Conservation (phyloP, 306 rosid species). For the Glycine soja region DNA sequence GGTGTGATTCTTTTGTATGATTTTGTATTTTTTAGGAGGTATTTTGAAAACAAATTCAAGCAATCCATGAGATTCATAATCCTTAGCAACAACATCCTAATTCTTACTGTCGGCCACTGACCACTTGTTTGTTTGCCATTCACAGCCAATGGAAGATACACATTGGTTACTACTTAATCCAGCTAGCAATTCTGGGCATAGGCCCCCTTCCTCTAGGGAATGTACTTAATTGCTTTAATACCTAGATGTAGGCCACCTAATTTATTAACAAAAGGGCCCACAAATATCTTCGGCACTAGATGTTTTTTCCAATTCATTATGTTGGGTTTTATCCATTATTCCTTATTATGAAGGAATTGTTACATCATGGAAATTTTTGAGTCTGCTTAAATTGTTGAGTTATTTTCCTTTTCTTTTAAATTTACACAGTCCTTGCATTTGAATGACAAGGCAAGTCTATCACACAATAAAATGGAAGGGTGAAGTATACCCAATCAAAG, state of each 20-base stretch:
- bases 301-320: conserved; percentile 19
- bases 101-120: conserved; percentile 12
- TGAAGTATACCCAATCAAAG: conserved; percentile 15
- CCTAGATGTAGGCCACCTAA: neutral
- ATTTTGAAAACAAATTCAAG: neutral
- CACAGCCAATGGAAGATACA: conserved; percentile 15
- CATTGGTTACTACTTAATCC: conserved; percentile 5
- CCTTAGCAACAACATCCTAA: neutral
- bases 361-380: no score
- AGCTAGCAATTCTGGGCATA: conserved; percentile 3
- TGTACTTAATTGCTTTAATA: conserved; percentile 9
- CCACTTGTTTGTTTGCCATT: conserved; percentile 10
- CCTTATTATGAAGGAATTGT: no score
- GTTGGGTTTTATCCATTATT: neutral
- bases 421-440: conserved; percentile 11
- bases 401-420: conserved; percentile 9
- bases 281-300: conserved; percentile 12
- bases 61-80: conserved; percentile 1
- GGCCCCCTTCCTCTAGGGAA: conserved; percentile 24
- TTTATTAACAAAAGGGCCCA: conserved; percentile 11
- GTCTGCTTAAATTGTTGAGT: neutral
- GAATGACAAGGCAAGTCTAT: neutral
- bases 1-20: neutral
- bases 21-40: neutral
- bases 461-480: conserved; percentile 2